Base-by-base conservation (phyloP, 768 basidiomycete species). In the Boletus vinaceobasis region DNA sequence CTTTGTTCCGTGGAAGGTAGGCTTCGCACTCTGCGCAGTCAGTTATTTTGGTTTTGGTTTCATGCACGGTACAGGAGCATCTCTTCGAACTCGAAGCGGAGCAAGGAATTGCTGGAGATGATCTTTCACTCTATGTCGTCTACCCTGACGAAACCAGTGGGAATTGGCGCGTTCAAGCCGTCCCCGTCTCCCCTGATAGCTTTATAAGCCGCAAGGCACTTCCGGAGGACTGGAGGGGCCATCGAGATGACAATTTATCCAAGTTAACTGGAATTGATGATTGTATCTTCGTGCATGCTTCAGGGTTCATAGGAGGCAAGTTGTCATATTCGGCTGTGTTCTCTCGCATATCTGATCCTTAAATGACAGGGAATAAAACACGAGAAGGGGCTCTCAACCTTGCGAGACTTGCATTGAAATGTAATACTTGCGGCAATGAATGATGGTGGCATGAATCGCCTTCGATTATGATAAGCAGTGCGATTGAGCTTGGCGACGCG, bases 231-330 rank as follows among this genome's bases (percentile, higher is more conserved):
- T 99, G 97, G 97, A 81, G 95, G 57, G 97, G 97, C 7, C 72
- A 93, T 37, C 79, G 97, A 44, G 96, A 98, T 69, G 88, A 90
- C 10, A 80, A 81, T 43, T 75, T 99, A 38, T 88, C 87, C 44
- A 73, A 81, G 59, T 72, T 82, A 7, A 83, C 83, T 15, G 91
- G 92, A 3, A 84, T 98, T 56, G 80, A 83, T 0, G 93, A 87
- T 1, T 81, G 95, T 48, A 83, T 97, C 50, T 99, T 99, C 65
- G 85, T 95, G 26, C 97, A 99, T 73, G 93, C 95, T 1, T 89
- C 88, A 55, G 97, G 97, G 8, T 99, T 99, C 71, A 98, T 94
- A 65, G 97, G 97, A 64, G 94, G 94, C 86, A 58, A 57, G 82
- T 66, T 29, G 36, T 27, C 31, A 32, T 53, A 51, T 55, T 52